Conservation (phyloP, 1,284 basidiomycete species). For the Papiliotrema terrestris region DNA sequence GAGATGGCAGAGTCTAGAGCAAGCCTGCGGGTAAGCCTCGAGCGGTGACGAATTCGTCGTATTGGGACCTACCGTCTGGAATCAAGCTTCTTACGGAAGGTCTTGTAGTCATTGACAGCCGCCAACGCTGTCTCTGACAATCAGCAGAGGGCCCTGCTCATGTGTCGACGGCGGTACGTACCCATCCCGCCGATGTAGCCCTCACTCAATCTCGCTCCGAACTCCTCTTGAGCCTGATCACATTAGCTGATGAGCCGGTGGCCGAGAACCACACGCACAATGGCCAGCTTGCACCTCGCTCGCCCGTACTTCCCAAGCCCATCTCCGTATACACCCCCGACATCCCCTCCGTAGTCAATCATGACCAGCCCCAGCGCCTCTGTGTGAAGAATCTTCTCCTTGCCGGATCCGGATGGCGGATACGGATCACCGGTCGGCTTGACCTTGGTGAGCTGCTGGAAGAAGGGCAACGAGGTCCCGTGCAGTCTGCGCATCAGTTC, state of each 20-base stretch:
- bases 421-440: slow-evolving; percentile 45
- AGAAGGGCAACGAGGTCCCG: slow-evolving; percentile 44
- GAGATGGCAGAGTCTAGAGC: slow-evolving; percentile 71
- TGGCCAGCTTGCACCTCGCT: slow-evolving; percentile 75
- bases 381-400: slow-evolving; percentile 56
- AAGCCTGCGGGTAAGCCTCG: slow-evolving; percentile 56
- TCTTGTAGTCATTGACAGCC: slow-evolving; percentile 47
- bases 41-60: neutral
- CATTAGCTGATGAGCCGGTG: neutral
- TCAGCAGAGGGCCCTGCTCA: slow-evolving; percentile 4
- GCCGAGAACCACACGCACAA: slow-evolving; percentile 45
- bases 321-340: slow-evolving; percentile 64
- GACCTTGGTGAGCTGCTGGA: slow-evolving; percentile 38
- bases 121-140: slow-evolving; percentile 52
- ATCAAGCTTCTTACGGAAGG: slow-evolving; percentile 59
- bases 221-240: slow-evolving; percentile 61
- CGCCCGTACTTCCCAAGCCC: slow-evolving; percentile 69
- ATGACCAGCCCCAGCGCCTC: slow-evolving; percentile 79
- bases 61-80: slow-evolving; percentile 60
- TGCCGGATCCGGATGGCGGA: slow-evolving; percentile 34
- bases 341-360: slow-evolving; percentile 78
- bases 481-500: slow-evolving; percentile 31
- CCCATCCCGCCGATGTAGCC: slow-evolving; percentile 64
- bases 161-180: slow-evolving; percentile 10
- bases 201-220: slow-evolving; percentile 64